Percentiles rank a stretch among this genome's conserved stretches.
These are phyloP conservation scores for Ophiosphaerella narmari DNA, from an alignment of 2,329 filamentous ascomycete genomes.

Conservation along the genomic window DNA sequence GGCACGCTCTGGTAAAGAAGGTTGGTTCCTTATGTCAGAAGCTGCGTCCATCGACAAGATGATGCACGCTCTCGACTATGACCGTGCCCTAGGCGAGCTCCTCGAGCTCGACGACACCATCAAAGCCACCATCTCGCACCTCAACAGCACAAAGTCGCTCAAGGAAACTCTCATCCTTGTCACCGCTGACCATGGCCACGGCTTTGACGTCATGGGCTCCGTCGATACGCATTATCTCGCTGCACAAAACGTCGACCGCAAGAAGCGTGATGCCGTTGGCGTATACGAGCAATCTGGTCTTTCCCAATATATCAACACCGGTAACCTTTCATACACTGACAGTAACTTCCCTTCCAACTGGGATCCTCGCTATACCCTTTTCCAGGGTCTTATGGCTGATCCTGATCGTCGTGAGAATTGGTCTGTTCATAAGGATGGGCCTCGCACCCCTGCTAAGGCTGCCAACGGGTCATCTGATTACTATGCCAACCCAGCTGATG, in stretches of 20 bases:
- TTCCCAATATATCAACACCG: slow-evolving; percentile 72
- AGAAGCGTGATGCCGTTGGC: slow-evolving; percentile 76
- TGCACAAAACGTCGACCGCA: slow-evolving; percentile 66
- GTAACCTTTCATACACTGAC: slow-evolving; percentile 67
- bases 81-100: slow-evolving; percentile 81
- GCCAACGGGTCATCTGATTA: slow-evolving; percentile 59
- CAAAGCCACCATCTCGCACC: slow-evolving; percentile 72
- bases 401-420: slow-evolving; percentile 81
- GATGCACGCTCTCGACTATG: slow-evolving; percentile 85
- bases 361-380: slow-evolving; percentile 82
- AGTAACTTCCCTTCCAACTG: slow-evolving; percentile 83
- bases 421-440: slow-evolving; percentile 68
- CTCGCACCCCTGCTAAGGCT: slow-evolving; percentile 65
- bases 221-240: slow-evolving; percentile 80
- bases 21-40: slow-evolving; percentile 88
- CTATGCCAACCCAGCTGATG: slow-evolving; percentile 71
- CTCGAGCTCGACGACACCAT: slow-evolving; percentile 86
- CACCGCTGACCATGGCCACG: slow-evolving; percentile 87
- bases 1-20: slow-evolving; percentile 66
- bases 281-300: slow-evolving; percentile 74
- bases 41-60: slow-evolving; percentile 87
- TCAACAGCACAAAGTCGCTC: slow-evolving; percentile 67
- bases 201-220: slow-evolving; percentile 83
- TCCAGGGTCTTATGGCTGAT: slow-evolving; percentile 70
- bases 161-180: slow-evolving; percentile 80